A percentile compares a stretch with the other conserved stretches of the same genome.
These are phyloP conservation scores for Epichloe gansuensis DNA, from an alignment of 2,329 filamentous ascomycete species.

Conservation along the genomic window DNA sequence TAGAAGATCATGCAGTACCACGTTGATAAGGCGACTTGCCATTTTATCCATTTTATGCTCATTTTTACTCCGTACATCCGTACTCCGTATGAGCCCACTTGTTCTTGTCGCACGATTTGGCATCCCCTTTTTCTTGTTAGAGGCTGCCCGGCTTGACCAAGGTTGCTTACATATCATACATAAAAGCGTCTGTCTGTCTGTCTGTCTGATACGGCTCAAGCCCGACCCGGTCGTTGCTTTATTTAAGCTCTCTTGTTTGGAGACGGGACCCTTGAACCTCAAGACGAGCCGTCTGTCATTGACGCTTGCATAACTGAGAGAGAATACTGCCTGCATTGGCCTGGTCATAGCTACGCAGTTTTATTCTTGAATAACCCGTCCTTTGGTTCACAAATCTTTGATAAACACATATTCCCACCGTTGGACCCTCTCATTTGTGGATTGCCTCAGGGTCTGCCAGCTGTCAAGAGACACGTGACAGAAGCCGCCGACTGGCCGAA, in stretches of 20 bases:
- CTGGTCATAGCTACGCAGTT: not conserved
- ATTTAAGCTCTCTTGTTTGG: not conserved
- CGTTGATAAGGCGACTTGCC: no score
- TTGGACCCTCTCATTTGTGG: not conserved
- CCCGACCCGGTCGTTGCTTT: not conserved
- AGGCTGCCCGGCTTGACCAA: not conserved
- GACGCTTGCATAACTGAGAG: not conserved
- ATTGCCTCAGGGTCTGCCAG: not conserved
- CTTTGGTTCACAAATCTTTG: not conserved
- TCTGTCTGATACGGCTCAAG: no score
- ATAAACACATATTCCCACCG: not conserved
- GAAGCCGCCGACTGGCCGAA: not conserved
- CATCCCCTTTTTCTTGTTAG: not conserved
- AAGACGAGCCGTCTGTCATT: no score
- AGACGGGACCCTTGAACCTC: no score
- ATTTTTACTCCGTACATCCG: not conserved
- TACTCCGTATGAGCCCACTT: not conserved
- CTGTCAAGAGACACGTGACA: not conserved
- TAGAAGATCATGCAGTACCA: no score
- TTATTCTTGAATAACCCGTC: not conserved
- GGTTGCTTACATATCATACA: not conserved
- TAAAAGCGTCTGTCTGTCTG: no score
- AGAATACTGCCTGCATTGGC: not conserved
- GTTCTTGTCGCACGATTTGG: not conserved
- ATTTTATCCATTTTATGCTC: not conserved